These are phyloP conservation scores for Talaromyces thailandensis DNA, from an alignment of 495 filamentous ascomycete genomes.

Conservation along the genomic window DNA sequence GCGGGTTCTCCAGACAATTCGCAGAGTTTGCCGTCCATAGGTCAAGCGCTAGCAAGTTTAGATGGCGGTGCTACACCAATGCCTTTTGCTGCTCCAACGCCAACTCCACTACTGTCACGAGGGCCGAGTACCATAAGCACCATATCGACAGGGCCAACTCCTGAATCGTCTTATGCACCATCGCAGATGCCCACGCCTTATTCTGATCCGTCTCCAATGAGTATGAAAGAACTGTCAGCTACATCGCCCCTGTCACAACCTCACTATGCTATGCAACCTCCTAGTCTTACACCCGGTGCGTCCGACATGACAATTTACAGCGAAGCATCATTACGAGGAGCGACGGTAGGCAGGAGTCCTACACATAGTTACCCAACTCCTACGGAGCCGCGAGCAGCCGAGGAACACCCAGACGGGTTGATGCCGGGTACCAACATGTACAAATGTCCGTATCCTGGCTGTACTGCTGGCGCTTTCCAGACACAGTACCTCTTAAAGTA, in stretches of 20 bases:
- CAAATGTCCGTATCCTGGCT: slow-evolving; percentile 63
- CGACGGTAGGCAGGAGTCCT: slow-evolving; percentile 19
- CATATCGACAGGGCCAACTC: neutral
- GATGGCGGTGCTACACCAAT: slow-evolving; percentile 17
- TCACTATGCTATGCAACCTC: slow-evolving; percentile 16
- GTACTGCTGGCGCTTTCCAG: slow-evolving; percentile 79
- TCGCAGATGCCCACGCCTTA: slow-evolving; percentile 22
- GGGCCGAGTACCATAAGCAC: neutral
- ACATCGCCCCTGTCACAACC: slow-evolving; percentile 29
- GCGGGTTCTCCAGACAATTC: slow-evolving; percentile 28
- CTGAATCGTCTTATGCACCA: neutral
- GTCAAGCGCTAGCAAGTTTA: slow-evolving; percentile 28
- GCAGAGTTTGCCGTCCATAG: slow-evolving; percentile 36
- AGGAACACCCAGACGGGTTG: slow-evolving; percentile 17
- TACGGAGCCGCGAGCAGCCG: slow-evolving; percentile 20
- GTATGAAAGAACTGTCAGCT: slow-evolving; percentile 27
- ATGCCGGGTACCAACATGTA: slow-evolving; percentile 26
- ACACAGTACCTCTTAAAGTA: slow-evolving; percentile 81
- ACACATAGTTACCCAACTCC: slow-evolving; percentile 34
- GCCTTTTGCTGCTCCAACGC: slow-evolving; percentile 10
- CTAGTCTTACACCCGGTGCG: slow-evolving; percentile 16
- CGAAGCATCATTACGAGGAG: neutral
- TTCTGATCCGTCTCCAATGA: slow-evolving; percentile 31
- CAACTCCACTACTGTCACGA: neutral
- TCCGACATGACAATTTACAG: slow-evolving; percentile 12